These are phyloP conservation scores for Sphagnum contortum DNA, from an alignment of 225 moss, liverwort and hornwort species.

Conservation along the genomic window DNA sequence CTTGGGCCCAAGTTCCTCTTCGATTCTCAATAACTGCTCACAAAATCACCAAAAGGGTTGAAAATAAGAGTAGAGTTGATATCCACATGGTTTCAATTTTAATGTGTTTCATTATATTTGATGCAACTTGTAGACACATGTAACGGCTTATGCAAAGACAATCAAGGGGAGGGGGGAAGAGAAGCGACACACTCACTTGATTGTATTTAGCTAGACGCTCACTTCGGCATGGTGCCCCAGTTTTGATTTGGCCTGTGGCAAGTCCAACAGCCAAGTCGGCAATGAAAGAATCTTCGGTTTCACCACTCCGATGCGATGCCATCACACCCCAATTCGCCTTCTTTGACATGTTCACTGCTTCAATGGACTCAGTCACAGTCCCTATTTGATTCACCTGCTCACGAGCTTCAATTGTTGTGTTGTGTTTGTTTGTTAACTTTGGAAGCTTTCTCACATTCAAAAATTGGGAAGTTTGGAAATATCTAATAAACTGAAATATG, in stretches of 20 bases:
- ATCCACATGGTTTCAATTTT: too few relatives aligned
- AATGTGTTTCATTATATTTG: too few relatives aligned
- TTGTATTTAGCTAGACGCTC: constrained; percentile 96
- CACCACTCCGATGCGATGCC: constrained; percentile 95
- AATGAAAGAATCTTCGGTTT: constrained; percentile 92
- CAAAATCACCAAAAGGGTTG: background rate
- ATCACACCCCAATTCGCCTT: constrained; percentile 91
- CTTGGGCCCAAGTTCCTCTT: constrained; percentile 93
- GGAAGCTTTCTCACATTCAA: too few relatives aligned
- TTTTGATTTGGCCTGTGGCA: constrained; percentile 95
- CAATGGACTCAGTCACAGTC: constrained; percentile 85
- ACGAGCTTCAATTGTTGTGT: too few relatives aligned
- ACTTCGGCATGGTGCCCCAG: constrained; percentile 91
- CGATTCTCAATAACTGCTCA: constrained; percentile 83
- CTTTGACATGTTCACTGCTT: constrained; percentile 94
- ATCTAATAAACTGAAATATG: too few relatives aligned
- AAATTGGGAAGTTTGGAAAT: too few relatives aligned
- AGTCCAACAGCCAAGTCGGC: constrained; percentile 94
- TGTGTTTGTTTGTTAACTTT: too few relatives aligned
- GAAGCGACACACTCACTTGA: constrained; percentile 25
- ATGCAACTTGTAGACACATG: too few relatives aligned
- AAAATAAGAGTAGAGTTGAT: background rate
- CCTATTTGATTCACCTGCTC: constrained; percentile 87
- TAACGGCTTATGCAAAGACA: too few relatives aligned
- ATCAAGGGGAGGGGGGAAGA: background rate